Percentiles rank a stretch among this genome's conserved stretches.
Evolutionary conservation across 2,329 filamentous ascomycete genomes (phyloP).

Genomic region (Chrysoporthe cubensis): DNA sequence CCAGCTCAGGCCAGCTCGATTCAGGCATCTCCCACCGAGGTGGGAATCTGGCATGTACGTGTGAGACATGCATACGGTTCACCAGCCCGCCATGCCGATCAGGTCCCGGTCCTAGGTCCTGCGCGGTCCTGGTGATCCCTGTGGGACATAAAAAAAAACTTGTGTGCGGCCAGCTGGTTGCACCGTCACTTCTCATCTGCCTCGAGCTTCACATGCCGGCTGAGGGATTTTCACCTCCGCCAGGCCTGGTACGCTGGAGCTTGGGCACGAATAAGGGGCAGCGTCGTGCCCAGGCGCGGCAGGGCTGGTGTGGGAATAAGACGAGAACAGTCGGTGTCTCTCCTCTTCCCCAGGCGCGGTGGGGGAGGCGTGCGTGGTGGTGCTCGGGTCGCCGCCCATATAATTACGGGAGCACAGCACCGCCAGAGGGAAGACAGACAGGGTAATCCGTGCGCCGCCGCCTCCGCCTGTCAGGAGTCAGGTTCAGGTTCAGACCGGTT

Average conservation of each 20-base stretch:
- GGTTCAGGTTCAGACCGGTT: no score
- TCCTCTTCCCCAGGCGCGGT: no score
- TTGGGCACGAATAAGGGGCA: neutral
- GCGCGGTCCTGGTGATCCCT: no score
- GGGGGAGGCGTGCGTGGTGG: no score
- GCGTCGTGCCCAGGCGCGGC: neutral
- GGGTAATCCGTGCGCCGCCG: no score
- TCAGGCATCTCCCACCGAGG: neutral
- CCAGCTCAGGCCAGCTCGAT: no score
- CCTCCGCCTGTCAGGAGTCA: no score
- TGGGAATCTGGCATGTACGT: neutral
- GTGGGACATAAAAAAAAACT: neutral
- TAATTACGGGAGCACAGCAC: no score
- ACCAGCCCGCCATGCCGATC: slow-evolving; percentile 15
- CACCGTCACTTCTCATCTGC: slow-evolving; percentile 8
- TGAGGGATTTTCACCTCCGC: neutral
- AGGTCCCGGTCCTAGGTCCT: neutral
- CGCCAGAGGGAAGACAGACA: no score
- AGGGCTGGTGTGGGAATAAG: neutral
- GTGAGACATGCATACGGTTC: slow-evolving; percentile 15
- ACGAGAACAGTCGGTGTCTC: neutral
- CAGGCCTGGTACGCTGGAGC: neutral
- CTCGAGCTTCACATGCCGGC: neutral
- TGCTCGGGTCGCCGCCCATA: no score
- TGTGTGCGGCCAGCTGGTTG: neutral